A percentile compares a stretch with the other conserved stretches of the same genome.
phyloP scores from a whole-genome alignment of 129 eudicot genomes.

The Calendula officinalis region DNA sequence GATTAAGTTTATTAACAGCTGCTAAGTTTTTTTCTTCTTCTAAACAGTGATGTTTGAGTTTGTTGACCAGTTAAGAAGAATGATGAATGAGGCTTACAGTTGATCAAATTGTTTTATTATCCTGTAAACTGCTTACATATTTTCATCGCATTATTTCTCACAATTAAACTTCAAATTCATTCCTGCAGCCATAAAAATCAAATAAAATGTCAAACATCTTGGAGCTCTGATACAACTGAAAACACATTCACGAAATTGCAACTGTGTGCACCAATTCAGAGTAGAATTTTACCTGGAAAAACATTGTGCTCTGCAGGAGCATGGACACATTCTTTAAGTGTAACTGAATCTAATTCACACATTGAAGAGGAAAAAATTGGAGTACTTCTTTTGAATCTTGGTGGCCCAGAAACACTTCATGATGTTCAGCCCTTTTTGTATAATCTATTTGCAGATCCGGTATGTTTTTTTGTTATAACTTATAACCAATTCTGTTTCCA shows the following conservation, averaged over 20 bases:
- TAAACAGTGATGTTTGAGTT: neutral
- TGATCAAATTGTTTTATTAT: neutral
- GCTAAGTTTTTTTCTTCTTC: neutral
- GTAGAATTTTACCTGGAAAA: conserved; percentile 35
- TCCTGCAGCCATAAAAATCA: conserved; percentile 26
- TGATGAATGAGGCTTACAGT: neutral
- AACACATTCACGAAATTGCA: conserved; percentile 30
- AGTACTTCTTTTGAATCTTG: conserved; percentile 86
- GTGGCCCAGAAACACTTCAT: conserved; percentile 89
- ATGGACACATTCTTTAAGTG: conserved; percentile 36
- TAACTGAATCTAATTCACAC: conserved; percentile 44
- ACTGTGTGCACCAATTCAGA: conserved; percentile 25
- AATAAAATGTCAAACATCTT: conserved; percentile 24
- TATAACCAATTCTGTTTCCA: neutral
- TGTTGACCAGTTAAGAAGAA: neutral
- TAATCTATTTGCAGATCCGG: conserved; percentile 94
- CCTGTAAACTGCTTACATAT: neutral
- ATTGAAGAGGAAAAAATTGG: conserved; percentile 73
- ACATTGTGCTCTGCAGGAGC: conserved; percentile 44
- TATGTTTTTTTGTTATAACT: conserved; percentile 53
- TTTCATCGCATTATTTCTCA: neutral
- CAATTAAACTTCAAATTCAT: conserved; percentile 7
- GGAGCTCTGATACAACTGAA: conserved; percentile 26
- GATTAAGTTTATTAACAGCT: too few species aligned
- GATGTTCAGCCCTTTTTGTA: conserved; percentile 95